These are phyloP conservation scores for Neofusicoccum umdonicola DNA, from an alignment of 2,329 filamentous ascomycete species.

Conservation along the genomic window DNA sequence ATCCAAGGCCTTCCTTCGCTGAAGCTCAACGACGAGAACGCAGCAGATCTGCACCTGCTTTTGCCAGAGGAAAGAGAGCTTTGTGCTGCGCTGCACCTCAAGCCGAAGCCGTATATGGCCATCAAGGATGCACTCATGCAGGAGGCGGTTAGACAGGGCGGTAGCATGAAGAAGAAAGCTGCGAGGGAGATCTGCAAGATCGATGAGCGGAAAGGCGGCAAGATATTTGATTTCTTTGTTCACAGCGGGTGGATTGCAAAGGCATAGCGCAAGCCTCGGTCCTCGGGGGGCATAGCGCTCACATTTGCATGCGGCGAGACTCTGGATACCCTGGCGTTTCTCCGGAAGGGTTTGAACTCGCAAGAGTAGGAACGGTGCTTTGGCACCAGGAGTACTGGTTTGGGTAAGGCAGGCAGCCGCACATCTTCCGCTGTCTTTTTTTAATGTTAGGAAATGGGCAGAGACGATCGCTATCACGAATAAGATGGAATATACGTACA, in stretches of 20 bases:
- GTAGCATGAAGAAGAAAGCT: slow-evolving; percentile 88
- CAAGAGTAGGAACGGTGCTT: background rate
- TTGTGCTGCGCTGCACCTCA: slow-evolving; percentile 77
- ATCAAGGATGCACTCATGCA: slow-evolving; percentile 92
- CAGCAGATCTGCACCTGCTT: slow-evolving; percentile 80
- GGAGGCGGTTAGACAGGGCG: slow-evolving; percentile 86
- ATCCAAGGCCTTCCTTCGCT: slow-evolving; percentile 64
- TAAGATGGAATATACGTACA: slow-evolving; percentile 1
- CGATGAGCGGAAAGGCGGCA: slow-evolving; percentile 78
- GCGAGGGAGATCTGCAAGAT: slow-evolving; percentile 81
- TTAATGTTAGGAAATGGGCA: slow-evolving; percentile 8
- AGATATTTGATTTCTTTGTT: slow-evolving; percentile 93
- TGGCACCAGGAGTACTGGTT: slow-evolving; percentile 2
- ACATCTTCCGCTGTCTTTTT: background rate
- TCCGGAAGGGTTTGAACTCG: background rate
- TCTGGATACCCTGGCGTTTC: slow-evolving; percentile 19
- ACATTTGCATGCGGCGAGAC: background rate
- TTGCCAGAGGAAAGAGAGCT: slow-evolving; percentile 81
- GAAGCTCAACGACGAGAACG: slow-evolving; percentile 69
- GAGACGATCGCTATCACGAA: slow-evolving; percentile 9
- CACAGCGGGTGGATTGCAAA: slow-evolving; percentile 90
- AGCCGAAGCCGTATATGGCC: slow-evolving; percentile 91
- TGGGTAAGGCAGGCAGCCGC: background rate
- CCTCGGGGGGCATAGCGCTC: background rate
- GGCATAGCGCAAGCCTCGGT: slow-evolving; percentile 48